Percentiles rank a stretch among this genome's conserved stretches.
phyloP scores from a whole-genome alignment of 306 rosid species.

The Pachyrhizus erosus region DNA sequence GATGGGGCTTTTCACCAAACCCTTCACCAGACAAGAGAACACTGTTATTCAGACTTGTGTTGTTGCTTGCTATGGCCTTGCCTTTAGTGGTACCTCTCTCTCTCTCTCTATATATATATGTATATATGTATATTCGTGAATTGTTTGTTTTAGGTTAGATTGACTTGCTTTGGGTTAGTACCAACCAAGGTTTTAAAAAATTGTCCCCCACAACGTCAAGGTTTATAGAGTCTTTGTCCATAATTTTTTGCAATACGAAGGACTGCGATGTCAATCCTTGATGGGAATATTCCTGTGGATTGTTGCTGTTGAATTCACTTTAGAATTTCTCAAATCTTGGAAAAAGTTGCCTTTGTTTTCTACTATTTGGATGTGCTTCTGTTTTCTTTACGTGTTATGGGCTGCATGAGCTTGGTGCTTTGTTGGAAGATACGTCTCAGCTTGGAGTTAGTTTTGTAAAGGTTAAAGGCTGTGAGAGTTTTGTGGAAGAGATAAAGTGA shows the following conservation, averaged over 20 bases:
- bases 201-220: not conserved
- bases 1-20: constrained; percentile 60
- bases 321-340: not conserved
- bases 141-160: not conserved
- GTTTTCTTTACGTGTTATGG: not conserved
- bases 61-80: constrained; percentile 98
- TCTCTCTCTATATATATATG: not conserved
- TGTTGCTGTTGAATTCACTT: not conserved
- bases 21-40: constrained; percentile 91
- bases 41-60: constrained; percentile 98
- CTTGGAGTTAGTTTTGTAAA: not conserved
- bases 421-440: constrained; percentile 13
- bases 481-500: not conserved
- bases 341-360: not conserved
- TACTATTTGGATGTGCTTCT: constrained; percentile 4
- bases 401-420: constrained; percentile 15
- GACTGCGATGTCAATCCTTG: not conserved
- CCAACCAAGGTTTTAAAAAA: not conserved
- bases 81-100: constrained; percentile 59
- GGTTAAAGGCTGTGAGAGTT: not conserved
- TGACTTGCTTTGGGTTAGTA: not conserved
- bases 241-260: not conserved
- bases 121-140: not conserved
- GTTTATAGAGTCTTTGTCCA: too few relatives aligned
- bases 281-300: not conserved